phyloP scores from a whole-genome alignment of 2,329 filamentous ascomycete genomes.

The Botrytis squamosa region DNA sequence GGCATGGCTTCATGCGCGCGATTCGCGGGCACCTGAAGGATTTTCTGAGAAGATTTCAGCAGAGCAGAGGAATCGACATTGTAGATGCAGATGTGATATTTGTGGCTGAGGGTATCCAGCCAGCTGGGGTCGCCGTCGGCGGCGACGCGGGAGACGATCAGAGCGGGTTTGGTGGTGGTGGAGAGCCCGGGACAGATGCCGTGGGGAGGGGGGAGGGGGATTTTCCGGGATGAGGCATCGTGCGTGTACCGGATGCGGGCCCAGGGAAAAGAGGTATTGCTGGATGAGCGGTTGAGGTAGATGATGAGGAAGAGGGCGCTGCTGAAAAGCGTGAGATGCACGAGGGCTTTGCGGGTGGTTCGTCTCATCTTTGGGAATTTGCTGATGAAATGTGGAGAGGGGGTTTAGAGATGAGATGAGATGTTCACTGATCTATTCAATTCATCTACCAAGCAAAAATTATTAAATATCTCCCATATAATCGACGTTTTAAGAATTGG shows the following conservation, averaged over 20 bases:
- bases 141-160: slow-evolving; percentile 46
- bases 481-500: neutral
- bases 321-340: slow-evolving; percentile 42
- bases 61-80: slow-evolving; percentile 41
- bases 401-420: neutral
- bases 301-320: slow-evolving; percentile 41
- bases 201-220: slow-evolving; percentile 39
- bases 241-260: slow-evolving; percentile 43
- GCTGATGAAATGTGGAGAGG: no score
- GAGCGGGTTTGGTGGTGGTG: slow-evolving; percentile 43
- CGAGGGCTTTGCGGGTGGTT: slow-evolving; percentile 40
- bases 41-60: slow-evolving; percentile 29
- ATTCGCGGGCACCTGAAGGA: slow-evolving; percentile 47
- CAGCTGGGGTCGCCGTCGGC: slow-evolving; percentile 45
- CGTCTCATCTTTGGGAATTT: slow-evolving; percentile 39
- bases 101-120: slow-evolving; percentile 42
- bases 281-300: slow-evolving; percentile 39
- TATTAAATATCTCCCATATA: neutral
- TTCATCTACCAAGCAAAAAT: neutral
- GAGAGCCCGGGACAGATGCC: slow-evolving; percentile 46
- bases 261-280: slow-evolving; percentile 44
- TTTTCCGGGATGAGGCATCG: slow-evolving; percentile 28
- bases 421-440: neutral
- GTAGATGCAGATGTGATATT: slow-evolving; percentile 49
- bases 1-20: slow-evolving; percentile 48